Evolutionary conservation across 2,329 filamentous ascomycete species (phyloP), one percentile per base, ranked within the genome.

Genomic region (Rutstroemia sydowiana): DNA sequence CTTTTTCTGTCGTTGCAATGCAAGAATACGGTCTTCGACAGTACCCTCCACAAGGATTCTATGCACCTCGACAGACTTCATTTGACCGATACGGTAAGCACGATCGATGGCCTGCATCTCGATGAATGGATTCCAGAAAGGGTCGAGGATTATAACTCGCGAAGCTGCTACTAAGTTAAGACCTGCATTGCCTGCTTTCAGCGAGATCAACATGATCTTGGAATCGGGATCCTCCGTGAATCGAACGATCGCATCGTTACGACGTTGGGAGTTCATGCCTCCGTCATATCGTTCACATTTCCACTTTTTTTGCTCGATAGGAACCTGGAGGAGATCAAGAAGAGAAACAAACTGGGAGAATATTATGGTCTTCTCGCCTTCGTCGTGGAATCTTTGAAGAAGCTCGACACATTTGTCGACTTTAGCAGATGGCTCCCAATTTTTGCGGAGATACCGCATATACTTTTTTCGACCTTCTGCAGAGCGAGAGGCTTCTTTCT

Each of bases 41-140:
- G 91, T 95, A 5, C 80, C 76, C 60, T 82, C 68, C 7, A 92
- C 81, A 3, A 95, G 71, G 21, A 95, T 78, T 3, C 88, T 84
- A 65, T 95, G 89, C 1, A 96, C 85, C 51, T 82, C 77, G 4
- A 95, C 91, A 7, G 82, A 72, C 3, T 77, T 76, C 58, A 75
- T 71, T 70, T 96, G 91, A 0, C 90, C 90, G 59, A 95, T 91
- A 9, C 91, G 85, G 68, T 95, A 86, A 2, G 90, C 88, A 20
- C 91, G 85, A 66, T 95, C 91, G 46, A 95, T 84, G 3, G 91
- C 91, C 69, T 96, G 91, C 69, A 90, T 88, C 70, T 95, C 91
- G 45, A 95, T 86, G 65, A 86, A 95, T 0, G 90, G 91, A 57
- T 95, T 96, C 88, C 89, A 95, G 71, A 95, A 95, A 0, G 90